A percentile compares a stretch with the other conserved stretches of the same genome.
phyloP scores from a whole-genome alignment of 2,329 filamentous ascomycete species.

The Didymella keratinophila region DNA sequence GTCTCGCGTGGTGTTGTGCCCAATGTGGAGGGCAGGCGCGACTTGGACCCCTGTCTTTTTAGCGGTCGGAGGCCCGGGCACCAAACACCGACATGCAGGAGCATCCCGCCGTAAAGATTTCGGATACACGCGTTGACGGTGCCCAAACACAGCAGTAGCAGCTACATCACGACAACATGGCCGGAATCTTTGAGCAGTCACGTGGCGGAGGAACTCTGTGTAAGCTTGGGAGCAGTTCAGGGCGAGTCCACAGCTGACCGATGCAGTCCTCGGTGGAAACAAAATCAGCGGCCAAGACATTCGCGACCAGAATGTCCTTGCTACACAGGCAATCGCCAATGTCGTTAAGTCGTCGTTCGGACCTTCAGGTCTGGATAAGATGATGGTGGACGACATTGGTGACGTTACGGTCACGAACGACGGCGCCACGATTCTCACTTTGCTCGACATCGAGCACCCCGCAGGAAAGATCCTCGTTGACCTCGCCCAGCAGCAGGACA shows the following conservation, averaged over 20 bases:
- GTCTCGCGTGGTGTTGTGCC: conserved; percentile 34
- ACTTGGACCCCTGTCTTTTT: conserved; percentile 22
- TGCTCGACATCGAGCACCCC: conserved; percentile 97
- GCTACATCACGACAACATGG: conserved; percentile 66
- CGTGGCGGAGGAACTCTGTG: conserved; percentile 91
- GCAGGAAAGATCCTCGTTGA: conserved; percentile 98
- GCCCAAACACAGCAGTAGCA: conserved; percentile 43
- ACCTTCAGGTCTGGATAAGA: conserved; percentile 96
- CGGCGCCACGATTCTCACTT: conserved; percentile 92
- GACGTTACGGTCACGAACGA: conserved; percentile 99
- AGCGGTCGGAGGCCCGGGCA: conserved; percentile 33
- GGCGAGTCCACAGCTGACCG: conserved; percentile 32
- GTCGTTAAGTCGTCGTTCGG: conserved; percentile 99
- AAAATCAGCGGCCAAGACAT: conserved; percentile 98
- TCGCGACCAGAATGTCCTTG: conserved; percentile 95
- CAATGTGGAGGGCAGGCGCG: conserved; percentile 40
- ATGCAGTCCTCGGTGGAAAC: conserved; percentile 83
- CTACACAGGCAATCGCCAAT: conserved; percentile 97
- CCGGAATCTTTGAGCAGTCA: conserved; percentile 94
- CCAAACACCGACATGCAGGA: conserved; percentile 34
- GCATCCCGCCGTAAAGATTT: conserved; percentile 36
- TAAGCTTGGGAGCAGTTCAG: conserved; percentile 52
- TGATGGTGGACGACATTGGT: conserved; percentile 99
- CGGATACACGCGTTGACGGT: conserved; percentile 38
- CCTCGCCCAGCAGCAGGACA: conserved; percentile 97